phyloP scores from a whole-genome alignment of 2,329 filamentous ascomycete genomes.

The Botryotinia convoluta region DNA sequence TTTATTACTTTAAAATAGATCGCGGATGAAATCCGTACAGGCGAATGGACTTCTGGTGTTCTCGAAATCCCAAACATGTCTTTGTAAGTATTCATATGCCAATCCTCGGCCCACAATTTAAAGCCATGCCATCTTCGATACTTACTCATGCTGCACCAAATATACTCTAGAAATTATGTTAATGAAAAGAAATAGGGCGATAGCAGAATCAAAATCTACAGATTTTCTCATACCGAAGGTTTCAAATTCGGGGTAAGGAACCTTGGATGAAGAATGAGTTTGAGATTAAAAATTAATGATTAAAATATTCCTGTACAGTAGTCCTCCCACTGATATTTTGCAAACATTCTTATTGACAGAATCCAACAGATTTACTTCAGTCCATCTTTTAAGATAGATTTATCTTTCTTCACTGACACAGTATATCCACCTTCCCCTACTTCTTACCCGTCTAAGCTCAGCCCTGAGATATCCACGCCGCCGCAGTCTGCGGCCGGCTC shows the following conservation, averaged over 20 bases:
- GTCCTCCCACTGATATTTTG: not conserved
- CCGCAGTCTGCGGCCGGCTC: not conserved
- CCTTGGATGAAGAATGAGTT: not conserved
- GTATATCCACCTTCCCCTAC: not conserved
- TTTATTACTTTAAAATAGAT: conserved; percentile 5
- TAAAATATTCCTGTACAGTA: not conserved
- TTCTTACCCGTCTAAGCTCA: not conserved
- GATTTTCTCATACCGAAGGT: not conserved
- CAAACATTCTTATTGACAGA: not conserved
- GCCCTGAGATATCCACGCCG: not conserved
- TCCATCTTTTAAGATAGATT: not conserved
- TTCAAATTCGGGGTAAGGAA: not conserved
- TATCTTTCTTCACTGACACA: not conserved
- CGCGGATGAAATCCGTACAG: not conserved
- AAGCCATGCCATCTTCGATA: not conserved
- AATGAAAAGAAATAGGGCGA: not conserved
- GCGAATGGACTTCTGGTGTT: not conserved
- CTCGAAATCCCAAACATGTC: not conserved
- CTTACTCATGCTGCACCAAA: not conserved
- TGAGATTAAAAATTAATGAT: not conserved
- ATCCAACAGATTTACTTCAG: not conserved
- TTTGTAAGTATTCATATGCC: not conserved
- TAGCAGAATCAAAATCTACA: not conserved
- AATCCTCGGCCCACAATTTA: not conserved
- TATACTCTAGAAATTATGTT: not conserved